Evolutionary conservation across 108 stramenopile species (phyloP), one percentile per base, ranked within the genome.

Genomic region (Cylindrotheca fusiformis): DNA sequence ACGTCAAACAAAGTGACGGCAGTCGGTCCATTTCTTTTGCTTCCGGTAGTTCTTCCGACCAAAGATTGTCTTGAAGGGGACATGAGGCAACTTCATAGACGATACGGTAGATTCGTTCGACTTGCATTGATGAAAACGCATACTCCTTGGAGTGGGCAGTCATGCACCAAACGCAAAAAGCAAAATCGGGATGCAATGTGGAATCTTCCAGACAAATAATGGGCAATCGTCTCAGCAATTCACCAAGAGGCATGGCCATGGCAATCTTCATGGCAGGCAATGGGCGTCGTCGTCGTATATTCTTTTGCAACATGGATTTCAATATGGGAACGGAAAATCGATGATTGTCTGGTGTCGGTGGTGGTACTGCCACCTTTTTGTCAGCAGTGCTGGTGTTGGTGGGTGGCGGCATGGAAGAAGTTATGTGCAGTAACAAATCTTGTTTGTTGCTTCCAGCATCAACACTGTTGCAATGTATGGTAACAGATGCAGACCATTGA

Each of bases 151-250:
- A 83, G 22, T 85, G 78, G 2, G 96, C 95, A 54, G 85, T 77
- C 93, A 95, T 94, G 25, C 92, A 71, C 95, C 95, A 97, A 1
- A 85, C 82, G 23, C 95, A 49, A n/a, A 97, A 66, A 0, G 84
- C 76, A 51, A 88, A 75, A 30, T 89, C 83, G 1, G 88, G 87
- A 65, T 97, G 96, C 52, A 95, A 63, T 14, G 87, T 79, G 4
- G 91, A 84, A 78, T 97, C 96, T 74, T 97, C 96, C 51, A 95
- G 53, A 20, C 85, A 60, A 33, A 97, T 96, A 14, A 97, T 80
- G 6, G 93, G 91, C 26, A 97, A 59, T n/a, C 96, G 68, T 32
- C 94, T 79, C 17, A 93, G 63, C 49, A 95, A 61, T 47, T 90
- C 85, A 1, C 72, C 76, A 55, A 72, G 60, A 1, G 67, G 70